Base-by-base conservation (phyloP, 73 alveolate genomes). In the Vitrella brassicaformis region DNA sequence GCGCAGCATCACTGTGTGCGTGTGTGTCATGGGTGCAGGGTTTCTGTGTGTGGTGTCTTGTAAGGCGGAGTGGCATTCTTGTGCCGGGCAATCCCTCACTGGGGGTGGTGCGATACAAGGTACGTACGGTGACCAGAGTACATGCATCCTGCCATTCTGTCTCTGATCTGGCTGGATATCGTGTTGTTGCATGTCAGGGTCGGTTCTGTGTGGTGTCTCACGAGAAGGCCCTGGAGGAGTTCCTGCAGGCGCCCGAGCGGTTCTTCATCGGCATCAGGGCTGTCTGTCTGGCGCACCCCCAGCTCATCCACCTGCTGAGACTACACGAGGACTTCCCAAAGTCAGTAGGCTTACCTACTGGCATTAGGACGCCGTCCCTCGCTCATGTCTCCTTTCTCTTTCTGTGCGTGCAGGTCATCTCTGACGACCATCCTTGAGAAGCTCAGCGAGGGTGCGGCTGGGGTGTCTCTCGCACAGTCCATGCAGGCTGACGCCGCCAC, bases 61-160 rank as follows among this genome's bases (percentile, higher is more conserved):
- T 90, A 9, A 91, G 88, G 74, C 87, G 85, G 65, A 85, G 86
- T 39, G 96, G 96, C 28, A 77, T 92, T 1, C 80, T 92, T 28
- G 79, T 92, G 81, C 96, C 98, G 7, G 98, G 98, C 8, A 92
- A 90, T 66, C 98, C 98, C 8, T 85, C 93, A n/a, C 80, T 92
- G 28, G 98, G 98, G 30, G 98, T 92, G 4, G 89, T 85, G 73
- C 86, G 81, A 69, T 87, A 73, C 79, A 87, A 71, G 75, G 92
- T 75, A 31, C 71, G 87, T n/a, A 14, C 31, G 14, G 56, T 8
- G 22, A 39, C 56, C 4, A 8, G 56, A 39, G 22, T 69, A 9
- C 9, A 7, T 31, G 67, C 75, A 31, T 31, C 45, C 72, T 30
- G 77, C 29, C 28, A n/a, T 73, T 79, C 64, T 74, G 4, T 39